These are phyloP conservation scores for Xylaria sp. DNA, from an alignment of 2,329 filamentous ascomycete genomes.

Conservation along the genomic window DNA sequence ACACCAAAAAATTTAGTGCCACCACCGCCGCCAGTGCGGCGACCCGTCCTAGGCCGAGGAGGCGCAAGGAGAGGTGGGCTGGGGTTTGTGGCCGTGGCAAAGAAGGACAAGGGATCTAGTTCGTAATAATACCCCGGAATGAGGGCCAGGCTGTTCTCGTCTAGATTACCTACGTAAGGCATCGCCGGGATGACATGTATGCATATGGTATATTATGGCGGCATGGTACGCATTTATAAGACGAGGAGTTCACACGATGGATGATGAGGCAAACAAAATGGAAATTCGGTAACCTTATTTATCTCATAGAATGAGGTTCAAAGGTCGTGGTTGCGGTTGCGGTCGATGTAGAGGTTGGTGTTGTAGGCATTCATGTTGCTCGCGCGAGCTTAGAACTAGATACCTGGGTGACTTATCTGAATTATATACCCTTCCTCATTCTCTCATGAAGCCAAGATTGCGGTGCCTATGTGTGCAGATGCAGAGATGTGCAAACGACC, in stretches of 20 bases:
- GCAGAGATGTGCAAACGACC: not conserved
- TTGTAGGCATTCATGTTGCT: constrained; percentile 2
- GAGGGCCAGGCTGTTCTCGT: not conserved
- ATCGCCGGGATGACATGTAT: constrained; percentile 1
- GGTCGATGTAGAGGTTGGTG: not conserved
- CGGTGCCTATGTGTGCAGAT: not conserved
- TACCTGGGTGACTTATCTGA: constrained; percentile 6
- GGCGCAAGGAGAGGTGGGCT: constrained; percentile 50
- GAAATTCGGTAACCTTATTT: not conserved
- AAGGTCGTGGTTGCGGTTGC: not conserved
- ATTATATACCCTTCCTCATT: constrained; percentile 4
- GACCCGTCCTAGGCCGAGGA: constrained; percentile 55
- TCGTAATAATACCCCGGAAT: constrained; percentile 21
- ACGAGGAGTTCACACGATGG: constrained; percentile 29
- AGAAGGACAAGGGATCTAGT: constrained; percentile 39
- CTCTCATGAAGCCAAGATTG: not conserved
- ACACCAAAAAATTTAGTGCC: constrained; percentile 55
- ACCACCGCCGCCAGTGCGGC: constrained; percentile 56
- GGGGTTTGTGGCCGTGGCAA: constrained; percentile 54
- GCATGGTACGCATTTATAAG: constrained; percentile 20
- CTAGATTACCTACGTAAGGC: not conserved
- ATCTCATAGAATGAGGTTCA: constrained; percentile 10
- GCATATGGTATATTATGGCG: constrained; percentile 13
- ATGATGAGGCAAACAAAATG: constrained; percentile 15
- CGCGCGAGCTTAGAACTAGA: constrained; percentile 16